Percentiles rank a stretch among this genome's conserved stretches.
Evolutionary conservation across 2,329 filamentous ascomycete genomes (phyloP).

Genomic region (Paracoccidioides brasiliensis): DNA sequence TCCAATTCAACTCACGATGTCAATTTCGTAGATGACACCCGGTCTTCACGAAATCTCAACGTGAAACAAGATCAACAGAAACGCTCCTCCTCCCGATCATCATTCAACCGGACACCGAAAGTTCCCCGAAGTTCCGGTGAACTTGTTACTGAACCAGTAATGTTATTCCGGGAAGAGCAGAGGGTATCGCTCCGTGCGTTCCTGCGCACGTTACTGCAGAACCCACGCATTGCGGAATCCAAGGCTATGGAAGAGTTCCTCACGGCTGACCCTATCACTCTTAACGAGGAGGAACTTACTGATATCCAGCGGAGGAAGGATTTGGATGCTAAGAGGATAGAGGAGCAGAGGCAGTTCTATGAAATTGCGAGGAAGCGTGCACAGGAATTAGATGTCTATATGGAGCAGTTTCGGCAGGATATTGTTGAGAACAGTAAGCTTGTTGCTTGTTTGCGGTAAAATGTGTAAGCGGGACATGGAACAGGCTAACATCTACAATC

Average conservation of each 20-base stretch:
- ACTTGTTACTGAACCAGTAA: constrained; percentile 36
- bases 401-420: constrained; percentile 65
- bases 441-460: constrained; percentile 18
- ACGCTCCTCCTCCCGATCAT: constrained; percentile 14
- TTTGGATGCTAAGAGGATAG: constrained; percentile 75
- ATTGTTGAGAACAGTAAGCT: constrained; percentile 58
- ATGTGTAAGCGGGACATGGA: too few relatives aligned
- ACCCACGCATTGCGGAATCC: constrained; percentile 69
- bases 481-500: background rate
- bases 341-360: constrained; percentile 89
- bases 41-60: constrained; percentile 21
- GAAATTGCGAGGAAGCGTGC: constrained; percentile 86
- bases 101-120: constrained; percentile 15
- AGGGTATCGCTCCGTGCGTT: constrained; percentile 84
- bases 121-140: constrained; percentile 32
- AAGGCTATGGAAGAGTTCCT: constrained; percentile 78
- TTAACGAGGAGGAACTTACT: constrained; percentile 68
- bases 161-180: constrained; percentile 75
- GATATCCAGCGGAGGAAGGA: constrained; percentile 70
- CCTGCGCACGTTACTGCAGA: constrained; percentile 71
- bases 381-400: constrained; percentile 88
- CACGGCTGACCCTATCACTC: constrained; percentile 54
- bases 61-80: background rate
- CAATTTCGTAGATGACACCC: constrained; percentile 26
- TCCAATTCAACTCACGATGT: constrained; percentile 59